Evolutionary conservation across 306 rosid species (phyloP).

Genomic region (Vachellia pachyceras): DNA sequence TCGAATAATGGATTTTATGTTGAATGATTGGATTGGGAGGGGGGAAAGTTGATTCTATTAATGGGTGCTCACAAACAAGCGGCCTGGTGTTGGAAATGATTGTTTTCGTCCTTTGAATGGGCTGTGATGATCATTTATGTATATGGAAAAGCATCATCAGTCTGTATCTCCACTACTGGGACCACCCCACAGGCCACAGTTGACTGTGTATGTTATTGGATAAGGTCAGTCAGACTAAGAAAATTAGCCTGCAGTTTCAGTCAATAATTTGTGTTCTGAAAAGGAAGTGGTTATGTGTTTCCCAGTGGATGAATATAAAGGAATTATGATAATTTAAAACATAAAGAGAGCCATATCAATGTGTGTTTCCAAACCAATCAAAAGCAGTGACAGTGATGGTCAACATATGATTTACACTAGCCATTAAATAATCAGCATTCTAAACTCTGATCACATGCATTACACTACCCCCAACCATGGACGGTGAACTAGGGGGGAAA

Average conservation of each 20-base stretch:
- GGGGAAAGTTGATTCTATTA: slow-evolving; percentile 23
- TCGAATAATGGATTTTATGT: background rate
- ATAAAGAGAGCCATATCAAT: background rate
- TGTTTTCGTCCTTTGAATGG: slow-evolving; percentile 39
- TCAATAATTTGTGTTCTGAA: background rate
- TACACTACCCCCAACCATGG: background rate
- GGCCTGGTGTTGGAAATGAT: slow-evolving; percentile 40
- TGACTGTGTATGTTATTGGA: background rate
- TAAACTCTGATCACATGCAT: background rate
- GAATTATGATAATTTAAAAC: background rate
- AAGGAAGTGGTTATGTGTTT: background rate
- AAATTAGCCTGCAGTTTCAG: background rate
- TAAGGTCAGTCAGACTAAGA: background rate
- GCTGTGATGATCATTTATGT: slow-evolving; percentile 47
- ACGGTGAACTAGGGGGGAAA: background rate
- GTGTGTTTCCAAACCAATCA: background rate
- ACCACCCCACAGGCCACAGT: no score
- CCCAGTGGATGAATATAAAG: background rate
- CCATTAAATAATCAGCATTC: background rate
- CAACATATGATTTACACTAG: background rate
- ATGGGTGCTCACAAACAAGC: background rate
- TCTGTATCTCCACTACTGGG: slow-evolving; percentile 29
- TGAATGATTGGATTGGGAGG: slow-evolving; percentile 27
- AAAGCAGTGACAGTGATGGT: no score
- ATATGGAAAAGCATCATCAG: slow-evolving; percentile 33